A percentile compares a stretch with the other conserved stretches of the same genome.
These are phyloP conservation scores for Trichoderma citrinoviride DNA, from an alignment of 2,329 filamentous ascomycete genomes.

Conservation along the genomic window DNA sequence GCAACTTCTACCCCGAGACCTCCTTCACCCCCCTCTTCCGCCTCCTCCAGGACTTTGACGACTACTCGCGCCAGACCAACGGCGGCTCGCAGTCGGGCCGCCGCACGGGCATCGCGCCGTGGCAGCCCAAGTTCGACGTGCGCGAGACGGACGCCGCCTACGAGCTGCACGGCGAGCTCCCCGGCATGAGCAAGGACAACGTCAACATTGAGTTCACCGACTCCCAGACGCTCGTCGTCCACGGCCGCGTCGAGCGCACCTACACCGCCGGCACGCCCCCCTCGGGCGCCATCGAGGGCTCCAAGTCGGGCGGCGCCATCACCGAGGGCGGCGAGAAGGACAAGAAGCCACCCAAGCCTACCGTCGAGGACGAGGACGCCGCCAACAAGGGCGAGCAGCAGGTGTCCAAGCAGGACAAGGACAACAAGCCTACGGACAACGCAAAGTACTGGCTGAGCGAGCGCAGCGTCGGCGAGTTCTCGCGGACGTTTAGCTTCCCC, in stretches of 20 bases:
- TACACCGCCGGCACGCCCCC: conserved; percentile 47
- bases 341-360: background rate
- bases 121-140: conserved; percentile 71
- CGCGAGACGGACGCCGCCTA: conserved; percentile 63
- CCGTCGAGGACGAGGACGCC: conserved; percentile 31
- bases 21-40: conserved; percentile 56
- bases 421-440: conserved; percentile 26
- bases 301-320: conserved; percentile 33
- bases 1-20: conserved; percentile 43
- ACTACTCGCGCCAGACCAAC: conserved; percentile 41
- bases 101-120: conserved; percentile 39
- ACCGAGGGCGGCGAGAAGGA: conserved; percentile 33
- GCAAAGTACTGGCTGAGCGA: conserved; percentile 66
- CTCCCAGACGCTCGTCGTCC: conserved; percentile 64
- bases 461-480: conserved; percentile 62
- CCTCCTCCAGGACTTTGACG: conserved; percentile 57
- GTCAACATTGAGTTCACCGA: conserved; percentile 74
- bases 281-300: conserved; percentile 32
- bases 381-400: conserved; percentile 50
- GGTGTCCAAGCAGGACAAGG: conserved; percentile 17
- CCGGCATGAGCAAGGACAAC: conserved; percentile 68
- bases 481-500: conserved; percentile 64
- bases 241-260: conserved; percentile 62
- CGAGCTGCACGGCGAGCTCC: conserved; percentile 73
- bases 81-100: conserved; percentile 17